These are phyloP conservation scores for Aspergillus bridgeri DNA, from an alignment of 495 filamentous ascomycete genomes.

Conservation along the genomic window DNA sequence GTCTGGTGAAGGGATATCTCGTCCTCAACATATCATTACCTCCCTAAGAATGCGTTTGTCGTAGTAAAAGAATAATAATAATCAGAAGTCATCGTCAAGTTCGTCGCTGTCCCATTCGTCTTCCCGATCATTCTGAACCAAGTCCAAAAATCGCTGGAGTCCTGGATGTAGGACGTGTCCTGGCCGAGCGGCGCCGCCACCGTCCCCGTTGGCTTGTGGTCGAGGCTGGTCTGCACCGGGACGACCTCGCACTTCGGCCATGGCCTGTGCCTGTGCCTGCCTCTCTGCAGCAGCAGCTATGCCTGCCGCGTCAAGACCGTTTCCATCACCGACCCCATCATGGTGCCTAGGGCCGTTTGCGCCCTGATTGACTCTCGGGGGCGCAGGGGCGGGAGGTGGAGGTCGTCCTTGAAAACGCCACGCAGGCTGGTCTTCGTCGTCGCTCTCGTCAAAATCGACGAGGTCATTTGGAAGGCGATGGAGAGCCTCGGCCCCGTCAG, in stretches of 20 bases:
- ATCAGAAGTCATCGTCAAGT: slow-evolving; percentile 45
- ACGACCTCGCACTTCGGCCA: slow-evolving; percentile 39
- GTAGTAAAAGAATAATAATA: background rate
- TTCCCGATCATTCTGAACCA: slow-evolving; percentile 56
- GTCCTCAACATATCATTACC: too few species aligned
- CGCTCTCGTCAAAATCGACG: slow-evolving; percentile 37
- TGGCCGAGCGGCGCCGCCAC: background rate
- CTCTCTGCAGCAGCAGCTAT: slow-evolving; percentile 42
- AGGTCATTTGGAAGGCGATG: slow-evolving; percentile 39
- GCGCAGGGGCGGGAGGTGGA: slow-evolving; percentile 43
- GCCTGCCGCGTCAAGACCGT: slow-evolving; percentile 35
- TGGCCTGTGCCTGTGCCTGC: slow-evolving; percentile 43
- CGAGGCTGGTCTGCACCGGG: slow-evolving; percentile 19
- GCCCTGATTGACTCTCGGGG: slow-evolving; percentile 31
- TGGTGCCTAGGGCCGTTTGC: slow-evolving; percentile 20
- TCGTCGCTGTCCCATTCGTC: slow-evolving; percentile 66
- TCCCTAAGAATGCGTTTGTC: background rate
- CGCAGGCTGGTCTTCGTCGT: slow-evolving; percentile 25
- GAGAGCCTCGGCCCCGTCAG: slow-evolving; percentile 41
- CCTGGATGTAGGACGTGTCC: slow-evolving; percentile 25
- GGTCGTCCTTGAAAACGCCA: slow-evolving; percentile 35
- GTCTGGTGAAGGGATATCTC: too few species aligned
- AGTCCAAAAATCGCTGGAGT: slow-evolving; percentile 50
- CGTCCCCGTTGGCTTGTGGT: background rate
- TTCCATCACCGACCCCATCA: slow-evolving; percentile 25